Evolutionary conservation across 1,139 yeast species (phyloP), one percentile per base, ranked within the genome.

Genomic region (Trichomonascaceae sp.): DNA sequence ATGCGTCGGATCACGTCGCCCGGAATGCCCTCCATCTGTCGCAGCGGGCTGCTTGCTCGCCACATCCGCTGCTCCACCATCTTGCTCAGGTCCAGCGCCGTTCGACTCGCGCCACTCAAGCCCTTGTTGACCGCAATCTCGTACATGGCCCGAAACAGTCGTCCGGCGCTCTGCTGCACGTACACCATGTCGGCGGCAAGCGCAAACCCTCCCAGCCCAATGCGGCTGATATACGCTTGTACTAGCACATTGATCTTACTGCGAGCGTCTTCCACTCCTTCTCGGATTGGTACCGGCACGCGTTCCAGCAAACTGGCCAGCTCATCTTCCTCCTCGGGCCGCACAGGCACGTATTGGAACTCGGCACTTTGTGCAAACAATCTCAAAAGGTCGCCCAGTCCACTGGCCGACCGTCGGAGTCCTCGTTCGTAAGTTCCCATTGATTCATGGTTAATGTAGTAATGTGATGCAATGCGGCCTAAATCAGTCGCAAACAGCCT

Each of bases 101-200:
- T 43, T 42, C 68, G 69, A 0, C 93, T 65, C 15, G 81, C 56
- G 5, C 65, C 55, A 0, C 95, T 68, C 93, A 94, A 85, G 5
- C 70, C 69, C 45, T 76, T 80, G 34, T 68, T 64, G 31, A 82
- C 47, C 6, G 84, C 70, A 17, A 89, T 72, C 50, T 89, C 96
- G 51, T 71, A 76, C 43, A 92, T 69, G 0, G 98, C 97, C 35
- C 96, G 62, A 35, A 87, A 62, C 28, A 92, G 57, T 51, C 99
- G 69, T 4, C 93, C 93, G 1, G 96, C 97, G 26, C 93, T 82
- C 53, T 89, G 98, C 0, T 92, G 81, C 28, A 92, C 73, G 49
- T 82, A 89, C 3, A 82, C 69, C 96, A 87, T 85, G 59, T 92
- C 99, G 0, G 96, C 76, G 67, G 79, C 74, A 39, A 92, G 59